Evolutionary conservation across 2,329 filamentous ascomycete species (phyloP).

Genomic region (Colletotrichum musicola): DNA sequence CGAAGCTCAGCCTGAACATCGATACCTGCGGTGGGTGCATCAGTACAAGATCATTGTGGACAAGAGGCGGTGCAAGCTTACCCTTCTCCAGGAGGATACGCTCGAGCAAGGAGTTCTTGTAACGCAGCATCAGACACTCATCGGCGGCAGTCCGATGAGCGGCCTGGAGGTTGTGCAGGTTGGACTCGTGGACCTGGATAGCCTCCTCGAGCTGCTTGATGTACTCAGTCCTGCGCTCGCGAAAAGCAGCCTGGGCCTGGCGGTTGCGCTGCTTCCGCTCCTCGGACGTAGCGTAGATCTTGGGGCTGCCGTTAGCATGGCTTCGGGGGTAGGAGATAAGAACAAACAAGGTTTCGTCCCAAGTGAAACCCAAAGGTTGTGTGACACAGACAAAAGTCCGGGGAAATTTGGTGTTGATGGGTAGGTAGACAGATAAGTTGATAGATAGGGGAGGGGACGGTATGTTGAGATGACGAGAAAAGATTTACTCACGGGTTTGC

Average conservation of each 20-base stretch:
- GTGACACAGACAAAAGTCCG: slow-evolving; percentile 30
- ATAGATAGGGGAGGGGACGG: not conserved
- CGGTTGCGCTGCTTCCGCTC: slow-evolving; percentile 98
- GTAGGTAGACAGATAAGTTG: not conserved
- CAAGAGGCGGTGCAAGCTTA: slow-evolving; percentile 50
- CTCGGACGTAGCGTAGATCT: slow-evolving; percentile 99
- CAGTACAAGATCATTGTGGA: not conserved
- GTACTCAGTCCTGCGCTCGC: slow-evolving; percentile 96
- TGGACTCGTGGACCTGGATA: slow-evolving; percentile 96
- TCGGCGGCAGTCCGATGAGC: slow-evolving; percentile 95
- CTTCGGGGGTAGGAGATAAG: slow-evolving; percentile 38
- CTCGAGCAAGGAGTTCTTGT: slow-evolving; percentile 97
- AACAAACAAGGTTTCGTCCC: slow-evolving; percentile 31
- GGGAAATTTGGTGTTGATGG: slow-evolving; percentile 32
- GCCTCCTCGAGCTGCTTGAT: slow-evolving; percentile 99
- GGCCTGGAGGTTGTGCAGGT: slow-evolving; percentile 90
- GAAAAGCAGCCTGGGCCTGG: slow-evolving; percentile 96
- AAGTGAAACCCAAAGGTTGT: slow-evolving; percentile 23
- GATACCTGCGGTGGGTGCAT: slow-evolving; percentile 72
- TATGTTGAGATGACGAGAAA: slow-evolving; percentile 39
- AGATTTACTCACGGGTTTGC: slow-evolving; percentile 88
- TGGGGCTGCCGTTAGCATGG: slow-evolving; percentile 32
- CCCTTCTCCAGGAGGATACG: slow-evolving; percentile 97
- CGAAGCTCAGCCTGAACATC: slow-evolving; percentile 97
- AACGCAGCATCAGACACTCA: slow-evolving; percentile 97